Evolutionary conservation across 805 yeast genomes (phyloP), one percentile per base, ranked within the genome.

Genomic region (Blastobotrys peoriensis): DNA sequence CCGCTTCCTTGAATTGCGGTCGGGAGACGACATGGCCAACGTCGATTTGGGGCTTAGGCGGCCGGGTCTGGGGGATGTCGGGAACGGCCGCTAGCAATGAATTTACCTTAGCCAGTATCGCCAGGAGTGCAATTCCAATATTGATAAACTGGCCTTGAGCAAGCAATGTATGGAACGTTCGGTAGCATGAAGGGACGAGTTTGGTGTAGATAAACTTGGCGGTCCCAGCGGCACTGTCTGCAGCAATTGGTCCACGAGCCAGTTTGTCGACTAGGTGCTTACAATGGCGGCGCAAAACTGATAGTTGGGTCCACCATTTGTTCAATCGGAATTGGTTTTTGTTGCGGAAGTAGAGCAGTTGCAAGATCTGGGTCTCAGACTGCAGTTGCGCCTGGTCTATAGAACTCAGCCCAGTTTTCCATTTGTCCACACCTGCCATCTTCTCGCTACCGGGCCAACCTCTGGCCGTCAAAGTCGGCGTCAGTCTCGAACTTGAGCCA

Each of bases 81-180:
- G n/a, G n/a, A n/a, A n/a, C 30, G 8, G 13, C 30, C 8, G 30
- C 8, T 25, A 62, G 41, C 16, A 59, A 43, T 2, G 49, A 33
- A 45, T 68, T 60, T 6, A 84, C 54, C 42, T 72, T 69, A 2
- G 83, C 72, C 33, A 78, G 53, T 16, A 67, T 42, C 0, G 84
- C 95, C 3, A 86, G 56, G 33, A 86, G 61, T 0, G 83, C 76
- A 50, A 87, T 71, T 2, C 95, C 95, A 9, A 87, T 59, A 1
- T 81, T 74, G 4, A 86, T 70, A 56, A 83, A 87, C 57, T 88
- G 95, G 0, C 89, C 95, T 47, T 80, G 69, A 1, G 83, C 79
- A 5, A 87, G 69, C 1, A 87, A 72, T 1, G 80, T 74, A 60
- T 82, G 80, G 55, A 85, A 83, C 9, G 75, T 73, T 46, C 75